Percentiles rank a stretch among this genome's conserved stretches.
Evolutionary conservation across 1,139 yeast genomes (phyloP).

Genomic region (Diutina mesorugosa): DNA sequence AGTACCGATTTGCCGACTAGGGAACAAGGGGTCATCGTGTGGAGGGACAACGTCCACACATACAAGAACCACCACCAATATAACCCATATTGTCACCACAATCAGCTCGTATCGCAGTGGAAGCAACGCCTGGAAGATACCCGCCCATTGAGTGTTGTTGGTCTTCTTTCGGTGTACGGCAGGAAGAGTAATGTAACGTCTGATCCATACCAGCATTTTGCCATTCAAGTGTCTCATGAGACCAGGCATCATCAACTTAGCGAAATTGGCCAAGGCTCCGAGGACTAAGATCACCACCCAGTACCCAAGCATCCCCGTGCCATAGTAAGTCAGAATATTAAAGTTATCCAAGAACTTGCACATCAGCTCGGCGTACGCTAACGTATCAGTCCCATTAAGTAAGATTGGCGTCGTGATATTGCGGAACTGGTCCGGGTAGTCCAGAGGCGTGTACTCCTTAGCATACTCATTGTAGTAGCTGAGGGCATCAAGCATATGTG

Average conservation of each 20-base stretch:
- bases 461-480: not conserved
- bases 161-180: not conserved
- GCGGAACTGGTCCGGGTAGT: not conserved
- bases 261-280: not conserved
- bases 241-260: not conserved
- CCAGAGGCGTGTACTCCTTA: not conserved
- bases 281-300: not conserved
- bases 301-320: constrained; percentile 1
- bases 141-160: not conserved
- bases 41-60: not conserved
- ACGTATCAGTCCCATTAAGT: not conserved
- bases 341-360: not conserved
- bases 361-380: not conserved
- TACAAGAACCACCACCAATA: not conserved
- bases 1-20: not conserved
- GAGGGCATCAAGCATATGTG: not conserved
- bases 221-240: not conserved
- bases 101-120: not conserved
- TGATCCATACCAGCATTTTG: not conserved
- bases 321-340: not conserved
- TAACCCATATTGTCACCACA: not conserved
- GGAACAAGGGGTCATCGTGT: not conserved
- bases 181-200: not conserved
- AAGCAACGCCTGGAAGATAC: not conserved
- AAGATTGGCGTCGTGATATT: not conserved